Conservation (phyloP, 352 stramenopile genomes). For the Pythium oligandrum region DNA sequence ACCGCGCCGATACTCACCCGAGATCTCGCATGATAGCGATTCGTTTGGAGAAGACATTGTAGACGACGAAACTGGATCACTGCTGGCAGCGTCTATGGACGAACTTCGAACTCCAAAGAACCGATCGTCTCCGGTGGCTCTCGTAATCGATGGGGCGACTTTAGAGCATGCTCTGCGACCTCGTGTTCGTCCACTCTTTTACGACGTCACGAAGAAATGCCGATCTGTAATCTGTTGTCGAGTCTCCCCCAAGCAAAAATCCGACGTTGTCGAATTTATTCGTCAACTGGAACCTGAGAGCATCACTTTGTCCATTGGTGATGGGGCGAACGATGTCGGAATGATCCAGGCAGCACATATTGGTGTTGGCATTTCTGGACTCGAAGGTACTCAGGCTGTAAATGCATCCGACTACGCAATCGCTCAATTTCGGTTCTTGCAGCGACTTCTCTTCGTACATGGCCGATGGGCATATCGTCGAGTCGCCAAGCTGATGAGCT, state of each 20-base stretch:
- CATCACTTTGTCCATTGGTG: constrained; percentile 91
- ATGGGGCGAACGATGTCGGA: constrained; percentile 95
- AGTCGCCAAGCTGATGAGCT: constrained; percentile 90
- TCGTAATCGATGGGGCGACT: constrained; percentile 93
- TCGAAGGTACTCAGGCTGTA: constrained; percentile 91
- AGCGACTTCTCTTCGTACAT: constrained; percentile 90
- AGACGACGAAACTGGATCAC: not conserved
- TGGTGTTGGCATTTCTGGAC: constrained; percentile 89
- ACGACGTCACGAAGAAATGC: constrained; percentile 65
- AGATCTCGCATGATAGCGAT: not conserved
- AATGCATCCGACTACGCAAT: constrained; percentile 93
- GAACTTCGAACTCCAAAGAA: not conserved
- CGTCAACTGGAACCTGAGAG: constrained; percentile 59
- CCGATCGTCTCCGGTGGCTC: constrained; percentile 33
- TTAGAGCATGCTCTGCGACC: constrained; percentile 67
- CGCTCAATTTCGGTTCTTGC: constrained; percentile 92
- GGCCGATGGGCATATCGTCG: constrained; percentile 91
- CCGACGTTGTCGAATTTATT: constrained; percentile 76
- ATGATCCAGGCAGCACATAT: constrained; percentile 94
- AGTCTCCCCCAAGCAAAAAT: constrained; percentile 87
- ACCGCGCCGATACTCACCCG: not conserved
- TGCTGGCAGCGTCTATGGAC: not conserved
- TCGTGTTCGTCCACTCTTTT: constrained; percentile 49
- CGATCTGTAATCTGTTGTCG: constrained; percentile 85
- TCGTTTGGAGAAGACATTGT: not conserved